phyloP scores from a whole-genome alignment of 192 early-diverging fungal genomes.

The Haplosporangium gracile region DNA sequence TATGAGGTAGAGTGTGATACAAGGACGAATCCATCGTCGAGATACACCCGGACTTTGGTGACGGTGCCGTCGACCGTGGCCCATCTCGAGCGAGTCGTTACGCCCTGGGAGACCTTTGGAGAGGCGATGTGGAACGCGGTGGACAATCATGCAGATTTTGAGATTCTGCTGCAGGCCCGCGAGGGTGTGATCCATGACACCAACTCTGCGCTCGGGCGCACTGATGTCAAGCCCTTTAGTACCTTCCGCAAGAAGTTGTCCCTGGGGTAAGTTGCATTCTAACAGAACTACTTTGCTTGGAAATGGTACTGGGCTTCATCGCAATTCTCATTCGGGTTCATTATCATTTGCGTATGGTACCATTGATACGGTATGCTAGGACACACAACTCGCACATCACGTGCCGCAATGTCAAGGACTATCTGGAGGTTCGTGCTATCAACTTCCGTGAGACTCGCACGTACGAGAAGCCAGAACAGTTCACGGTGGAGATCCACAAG shows the following conservation, averaged over 20 bases:
- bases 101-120: slow-evolving; percentile 44
- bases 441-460: slow-evolving; percentile 22
- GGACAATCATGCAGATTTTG: slow-evolving; percentile 42
- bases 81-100: slow-evolving; percentile 44
- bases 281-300: neutral
- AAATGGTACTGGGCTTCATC: no score
- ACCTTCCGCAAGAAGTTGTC: slow-evolving; percentile 41
- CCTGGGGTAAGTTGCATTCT: slow-evolving; percentile 21
- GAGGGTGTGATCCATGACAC: slow-evolving; percentile 32
- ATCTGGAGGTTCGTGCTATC: slow-evolving; percentile 24
- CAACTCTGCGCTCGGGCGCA: slow-evolving; percentile 36
- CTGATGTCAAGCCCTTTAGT: slow-evolving; percentile 48
- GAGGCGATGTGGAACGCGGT: slow-evolving; percentile 45
- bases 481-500: slow-evolving; percentile 21
- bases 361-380: neutral
- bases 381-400: slow-evolving; percentile 48
- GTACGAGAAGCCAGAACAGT: slow-evolving; percentile 23
- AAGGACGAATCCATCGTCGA: slow-evolving; percentile 33
- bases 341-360: neutral
- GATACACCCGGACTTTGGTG: slow-evolving; percentile 22
- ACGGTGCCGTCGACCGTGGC: slow-evolving; percentile 32
- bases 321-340: neutral
- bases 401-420: slow-evolving; percentile 24
- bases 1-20: slow-evolving; percentile 35
- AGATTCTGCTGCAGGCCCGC: slow-evolving; percentile 32